Evolutionary conservation across 2,329 filamentous ascomycete species (phyloP).

Genomic region (Colletotrichum chrysophilum): DNA sequence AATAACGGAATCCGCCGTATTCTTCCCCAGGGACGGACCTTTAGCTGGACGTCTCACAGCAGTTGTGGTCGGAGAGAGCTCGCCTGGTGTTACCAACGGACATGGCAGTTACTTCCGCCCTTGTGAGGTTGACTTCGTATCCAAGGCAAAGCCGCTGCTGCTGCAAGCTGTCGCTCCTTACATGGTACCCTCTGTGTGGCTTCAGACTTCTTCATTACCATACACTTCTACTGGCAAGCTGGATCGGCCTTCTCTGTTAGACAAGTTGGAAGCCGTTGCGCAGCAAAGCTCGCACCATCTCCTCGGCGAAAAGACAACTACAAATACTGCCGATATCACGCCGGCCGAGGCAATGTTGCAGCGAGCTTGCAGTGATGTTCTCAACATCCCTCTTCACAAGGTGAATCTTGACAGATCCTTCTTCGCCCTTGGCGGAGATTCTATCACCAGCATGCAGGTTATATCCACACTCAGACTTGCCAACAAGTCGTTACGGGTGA

Average conservation of each 20-base stretch:
- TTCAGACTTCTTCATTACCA: constrained; percentile 26
- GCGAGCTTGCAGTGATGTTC: neutral
- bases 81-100: neutral
- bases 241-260: constrained; percentile 18
- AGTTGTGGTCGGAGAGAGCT: neutral
- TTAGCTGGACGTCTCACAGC: neutral
- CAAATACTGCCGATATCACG: neutral
- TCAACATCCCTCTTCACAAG: neutral
- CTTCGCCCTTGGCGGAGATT: neutral
- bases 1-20: constrained; percentile 31
- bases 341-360: neutral
- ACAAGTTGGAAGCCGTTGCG: neutral
- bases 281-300: neutral
- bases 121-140: neutral
- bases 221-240: constrained; percentile 25
- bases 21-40: neutral
- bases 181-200: constrained; percentile 38
- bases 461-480: neutral
- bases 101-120: neutral
- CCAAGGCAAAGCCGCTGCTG: constrained; percentile 32
- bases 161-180: constrained; percentile 37
- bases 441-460: constrained; percentile 7
- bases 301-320: neutral
- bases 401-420: neutral
- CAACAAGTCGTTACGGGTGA: neutral